A percentile compares a stretch with the other conserved stretches of the same genome.
These are phyloP conservation scores for Carallia brachiata DNA, from an alignment of 345 rosid species.

Conservation along the genomic window DNA sequence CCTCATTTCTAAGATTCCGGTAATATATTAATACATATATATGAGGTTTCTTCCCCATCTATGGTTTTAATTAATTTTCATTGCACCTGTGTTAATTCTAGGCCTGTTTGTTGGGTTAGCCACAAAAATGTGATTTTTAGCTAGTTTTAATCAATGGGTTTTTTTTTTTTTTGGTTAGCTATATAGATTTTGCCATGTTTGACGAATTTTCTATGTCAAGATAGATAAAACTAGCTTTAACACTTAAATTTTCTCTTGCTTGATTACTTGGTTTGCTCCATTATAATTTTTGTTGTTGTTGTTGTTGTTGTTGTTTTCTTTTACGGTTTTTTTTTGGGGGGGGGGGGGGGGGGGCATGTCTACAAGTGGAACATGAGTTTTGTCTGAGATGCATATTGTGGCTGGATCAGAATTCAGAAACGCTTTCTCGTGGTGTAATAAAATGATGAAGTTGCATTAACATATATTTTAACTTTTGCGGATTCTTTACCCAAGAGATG, in stretches of 20 bases:
- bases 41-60: not conserved
- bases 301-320: no score
- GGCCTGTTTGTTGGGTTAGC: no score
- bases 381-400: no score
- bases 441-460: not conserved
- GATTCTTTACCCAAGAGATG: not conserved
- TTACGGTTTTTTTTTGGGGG: no score
- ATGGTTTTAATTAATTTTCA: not conserved
- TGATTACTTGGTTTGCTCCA: not conserved
- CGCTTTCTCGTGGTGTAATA: no score
- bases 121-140: not conserved
- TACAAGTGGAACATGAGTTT: no score
- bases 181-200: not conserved
- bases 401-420: no score
- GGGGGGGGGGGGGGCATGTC: no score
- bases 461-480: not conserved
- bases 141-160: not conserved
- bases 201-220: not conserved
- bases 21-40: not conserved
- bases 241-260: not conserved
- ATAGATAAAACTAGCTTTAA: not conserved
- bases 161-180: not conserved
- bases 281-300: not conserved
- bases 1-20: slow-evolving; percentile 14
- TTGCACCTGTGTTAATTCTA: not conserved